Evolutionary conservation across 164 flowering plant genomes (phyloP).

Genomic region (Umbilicus rupestris): DNA sequence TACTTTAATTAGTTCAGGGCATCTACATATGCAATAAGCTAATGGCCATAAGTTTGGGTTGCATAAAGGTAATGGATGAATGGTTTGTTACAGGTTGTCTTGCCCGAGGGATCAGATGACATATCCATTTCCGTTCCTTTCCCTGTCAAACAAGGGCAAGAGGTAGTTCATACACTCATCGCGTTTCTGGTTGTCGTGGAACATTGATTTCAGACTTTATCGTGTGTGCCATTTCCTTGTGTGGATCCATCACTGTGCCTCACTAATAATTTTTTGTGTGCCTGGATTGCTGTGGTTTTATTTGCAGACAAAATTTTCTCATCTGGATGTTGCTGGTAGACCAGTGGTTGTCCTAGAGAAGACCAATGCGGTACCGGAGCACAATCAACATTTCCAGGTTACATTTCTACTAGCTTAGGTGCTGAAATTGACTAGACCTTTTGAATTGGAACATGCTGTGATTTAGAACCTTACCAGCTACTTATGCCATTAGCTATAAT

Average conservation of each 20-base stretch:
- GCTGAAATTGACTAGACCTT: too few relatives aligned
- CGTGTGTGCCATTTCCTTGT: neutral
- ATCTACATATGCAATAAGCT: neutral
- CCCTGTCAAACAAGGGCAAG: slow-evolving; percentile 53
- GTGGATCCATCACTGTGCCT: neutral
- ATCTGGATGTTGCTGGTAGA: slow-evolving; percentile 80
- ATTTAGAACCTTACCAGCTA: too few relatives aligned
- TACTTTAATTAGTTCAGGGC: neutral
- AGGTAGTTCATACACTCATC: slow-evolving; percentile 38
- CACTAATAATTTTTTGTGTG: neutral
- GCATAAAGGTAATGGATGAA: neutral
- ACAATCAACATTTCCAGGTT: slow-evolving; percentile 85
- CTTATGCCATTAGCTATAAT: neutral
- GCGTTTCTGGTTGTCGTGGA: neutral
- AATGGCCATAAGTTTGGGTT: neutral
- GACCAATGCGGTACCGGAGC: slow-evolving; percentile 75
- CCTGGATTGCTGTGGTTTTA: slow-evolving; percentile 15
- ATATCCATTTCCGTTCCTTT: slow-evolving; percentile 74
- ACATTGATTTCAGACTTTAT: neutral
- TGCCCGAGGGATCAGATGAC: slow-evolving; percentile 90
- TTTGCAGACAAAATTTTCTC: slow-evolving; percentile 58
- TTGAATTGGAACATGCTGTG: too few relatives aligned
- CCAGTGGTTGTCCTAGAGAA: slow-evolving; percentile 78
- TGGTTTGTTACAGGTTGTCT: slow-evolving; percentile 53
- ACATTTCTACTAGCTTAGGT: neutral